phyloP scores from a whole-genome alignment of 2,329 filamentous ascomycete species.

The Trichophyton equinum region DNA sequence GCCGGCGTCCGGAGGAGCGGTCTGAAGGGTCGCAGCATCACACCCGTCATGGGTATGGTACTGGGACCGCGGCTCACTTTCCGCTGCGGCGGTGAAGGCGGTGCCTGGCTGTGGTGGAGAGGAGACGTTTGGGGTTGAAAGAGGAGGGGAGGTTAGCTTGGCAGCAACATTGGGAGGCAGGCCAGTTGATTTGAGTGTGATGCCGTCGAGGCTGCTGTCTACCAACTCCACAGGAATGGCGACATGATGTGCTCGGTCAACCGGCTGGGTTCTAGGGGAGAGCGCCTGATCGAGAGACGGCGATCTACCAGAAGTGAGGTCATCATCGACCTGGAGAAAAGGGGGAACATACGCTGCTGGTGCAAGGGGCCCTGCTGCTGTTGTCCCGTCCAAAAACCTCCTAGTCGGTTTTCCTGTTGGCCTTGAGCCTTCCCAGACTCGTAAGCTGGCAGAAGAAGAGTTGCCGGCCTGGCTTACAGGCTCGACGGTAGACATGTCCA shows the following conservation, averaged over 20 bases:
- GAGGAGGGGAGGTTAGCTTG: constrained; percentile 29
- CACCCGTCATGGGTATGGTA: neutral
- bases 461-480: neutral
- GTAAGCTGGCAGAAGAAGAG: constrained; percentile 11
- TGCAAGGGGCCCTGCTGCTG: too few relatives aligned
- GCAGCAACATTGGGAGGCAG: constrained; percentile 33
- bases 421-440: constrained; percentile 35
- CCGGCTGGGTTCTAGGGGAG: constrained; percentile 25
- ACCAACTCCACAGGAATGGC: constrained; percentile 35
- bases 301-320: constrained; percentile 19
- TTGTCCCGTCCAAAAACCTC: constrained; percentile 24
- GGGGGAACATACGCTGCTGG: constrained; percentile 2
- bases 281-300: constrained; percentile 31
- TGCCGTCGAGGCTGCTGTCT: constrained; percentile 35
- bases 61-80: constrained; percentile 1
- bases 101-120: constrained; percentile 11
- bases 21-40: neutral
- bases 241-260: constrained; percentile 21
- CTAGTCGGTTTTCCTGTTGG: constrained; percentile 29
- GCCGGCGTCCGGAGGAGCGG: neutral
- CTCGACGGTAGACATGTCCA: neutral
- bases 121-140: constrained; percentile 16
- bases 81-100: neutral
- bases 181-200: constrained; percentile 35
- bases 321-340: constrained; percentile 18